Base-by-base conservation (phyloP, 352 stramenopile species). In the Pythium apleroticum region DNA sequence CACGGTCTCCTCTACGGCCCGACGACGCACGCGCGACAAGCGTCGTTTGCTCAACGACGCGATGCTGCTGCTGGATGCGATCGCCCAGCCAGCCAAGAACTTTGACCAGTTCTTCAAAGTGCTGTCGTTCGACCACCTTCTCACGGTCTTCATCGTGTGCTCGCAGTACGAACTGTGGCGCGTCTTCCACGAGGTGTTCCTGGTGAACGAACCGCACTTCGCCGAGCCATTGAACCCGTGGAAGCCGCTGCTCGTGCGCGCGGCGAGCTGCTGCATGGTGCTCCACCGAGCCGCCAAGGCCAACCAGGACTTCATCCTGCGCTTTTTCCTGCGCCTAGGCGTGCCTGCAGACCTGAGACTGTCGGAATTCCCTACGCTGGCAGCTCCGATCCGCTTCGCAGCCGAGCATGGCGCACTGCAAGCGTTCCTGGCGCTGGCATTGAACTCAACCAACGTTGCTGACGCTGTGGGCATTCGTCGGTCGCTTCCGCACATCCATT, bases 121-220 rank as follows among this genome's bases (percentile, higher is more conserved):
- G 10, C 66, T 69, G 1, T 71, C 79, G 8, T 87, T 81, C 39
- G 81, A 88, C 14, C 55, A 69, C 17, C 37, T 86, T 2, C 65
- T 80, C 17, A 74, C 76, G 27, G 63, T 81, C 6, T 45, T 90
- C 7, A 78, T 87, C 35, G 62, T 79, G 19, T 87, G 75, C 22
- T 78, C 77, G 8, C 77, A 72, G 27, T 80, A 75, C 35, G 57
- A 76, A 22, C 65, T 87, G 41, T 90, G 81, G 78, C 70, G 74
- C 19, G 72, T 86, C 15, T 52, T 90, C 2, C 53, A 78, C 6
- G 30, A 55, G 1, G 33, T 87, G 25, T 87, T 90, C 22, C 60
- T 84, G 17, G 54, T 52, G 1, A 74, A 87, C 24, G 54, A 69
- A 5, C 22, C 62, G 10, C 68, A 65, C 37, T 86, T 86, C 33